Conservation (phyloP, 2,329 filamentous ascomycete species). For the Trichophyton equinum region DNA sequence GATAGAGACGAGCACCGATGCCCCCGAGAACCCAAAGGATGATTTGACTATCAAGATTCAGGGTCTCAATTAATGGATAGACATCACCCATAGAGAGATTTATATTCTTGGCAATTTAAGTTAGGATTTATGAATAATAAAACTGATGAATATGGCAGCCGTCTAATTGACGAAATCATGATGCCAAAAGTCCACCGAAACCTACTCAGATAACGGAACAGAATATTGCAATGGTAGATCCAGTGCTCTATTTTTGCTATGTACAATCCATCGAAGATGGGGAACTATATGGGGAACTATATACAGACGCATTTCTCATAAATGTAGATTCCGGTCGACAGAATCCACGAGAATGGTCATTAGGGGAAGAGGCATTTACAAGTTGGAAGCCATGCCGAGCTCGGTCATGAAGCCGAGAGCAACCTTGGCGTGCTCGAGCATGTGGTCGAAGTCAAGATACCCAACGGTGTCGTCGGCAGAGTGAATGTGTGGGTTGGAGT, state of each 20-base stretch:
- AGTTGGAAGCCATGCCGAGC: slow-evolving; percentile 46
- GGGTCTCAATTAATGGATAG: not conserved
- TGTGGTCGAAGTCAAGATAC: slow-evolving; percentile 70
- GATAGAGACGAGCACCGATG: slow-evolving; percentile 21
- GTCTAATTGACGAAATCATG: no score
- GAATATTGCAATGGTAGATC: not conserved
- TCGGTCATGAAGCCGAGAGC: slow-evolving; percentile 75
- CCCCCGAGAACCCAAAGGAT: not conserved
- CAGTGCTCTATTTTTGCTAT: not conserved
- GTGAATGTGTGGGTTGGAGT: slow-evolving; percentile 60
- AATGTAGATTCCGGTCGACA: not conserved
- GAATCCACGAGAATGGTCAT: not conserved
- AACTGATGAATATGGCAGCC: not conserved
- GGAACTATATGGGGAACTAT: not conserved
- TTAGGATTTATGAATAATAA: not conserved
- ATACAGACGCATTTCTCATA: not conserved
- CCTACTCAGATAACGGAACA: no score
- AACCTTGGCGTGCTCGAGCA: slow-evolving; percentile 80
- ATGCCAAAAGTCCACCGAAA: no score
- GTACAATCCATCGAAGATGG: not conserved
- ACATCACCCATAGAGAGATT: not conserved
- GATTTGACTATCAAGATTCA: not conserved
- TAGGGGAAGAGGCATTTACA: not conserved
- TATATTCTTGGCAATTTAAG: not conserved
- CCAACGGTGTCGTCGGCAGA: slow-evolving; percentile 59